A percentile compares a stretch with the other conserved stretches of the same genome.
phyloP scores from a whole-genome alignment of 768 basidiomycete species.

The Holtermanniella nyarrowii region DNA sequence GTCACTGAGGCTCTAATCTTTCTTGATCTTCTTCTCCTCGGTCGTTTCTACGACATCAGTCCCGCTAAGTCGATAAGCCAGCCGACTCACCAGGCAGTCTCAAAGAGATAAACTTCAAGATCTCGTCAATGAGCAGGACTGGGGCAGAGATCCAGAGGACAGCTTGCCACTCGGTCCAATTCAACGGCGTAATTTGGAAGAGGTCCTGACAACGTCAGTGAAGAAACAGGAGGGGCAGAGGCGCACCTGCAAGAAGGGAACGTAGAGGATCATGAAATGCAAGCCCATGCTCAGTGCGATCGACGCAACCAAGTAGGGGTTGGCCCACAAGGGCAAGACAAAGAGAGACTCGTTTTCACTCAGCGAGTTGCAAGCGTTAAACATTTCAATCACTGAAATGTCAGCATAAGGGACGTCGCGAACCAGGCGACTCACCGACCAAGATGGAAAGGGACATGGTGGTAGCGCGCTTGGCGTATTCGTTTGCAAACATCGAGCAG shows the following conservation, averaged over 20 bases:
- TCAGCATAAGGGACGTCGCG: neutral
- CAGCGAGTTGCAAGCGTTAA: conserved; percentile 60
- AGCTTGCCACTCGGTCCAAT: conserved; percentile 91
- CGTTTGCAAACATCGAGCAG: conserved; percentile 89
- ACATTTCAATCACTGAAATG: conserved; percentile 36
- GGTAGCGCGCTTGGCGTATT: conserved; percentile 73
- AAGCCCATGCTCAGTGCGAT: conserved; percentile 83
- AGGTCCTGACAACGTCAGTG: conserved; percentile 48
- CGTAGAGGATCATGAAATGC: conserved; percentile 90
- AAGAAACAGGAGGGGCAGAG: neutral
- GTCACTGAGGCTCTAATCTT: no score
- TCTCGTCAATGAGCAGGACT: conserved; percentile 79
- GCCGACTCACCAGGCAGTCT: conserved; percentile 13
- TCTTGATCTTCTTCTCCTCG: no score
- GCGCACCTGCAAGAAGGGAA: conserved; percentile 64
- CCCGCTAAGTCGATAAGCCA: no score
- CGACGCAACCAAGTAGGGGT: conserved; percentile 80
- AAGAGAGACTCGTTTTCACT: conserved; percentile 94
- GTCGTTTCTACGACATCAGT: no score
- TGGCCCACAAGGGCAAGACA: conserved; percentile 83
- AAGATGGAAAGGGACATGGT: conserved; percentile 95
- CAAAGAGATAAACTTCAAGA: conserved; percentile 57
- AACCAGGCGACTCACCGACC: conserved; percentile 47
- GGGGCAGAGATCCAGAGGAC: conserved; percentile 79
- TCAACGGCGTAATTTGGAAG: conserved; percentile 86